A percentile compares a stretch with the other conserved stretches of the same genome.
Conservation (phyloP, 1,284 basidiomycete genomes). For the Cerioporus squamosus region DNA sequence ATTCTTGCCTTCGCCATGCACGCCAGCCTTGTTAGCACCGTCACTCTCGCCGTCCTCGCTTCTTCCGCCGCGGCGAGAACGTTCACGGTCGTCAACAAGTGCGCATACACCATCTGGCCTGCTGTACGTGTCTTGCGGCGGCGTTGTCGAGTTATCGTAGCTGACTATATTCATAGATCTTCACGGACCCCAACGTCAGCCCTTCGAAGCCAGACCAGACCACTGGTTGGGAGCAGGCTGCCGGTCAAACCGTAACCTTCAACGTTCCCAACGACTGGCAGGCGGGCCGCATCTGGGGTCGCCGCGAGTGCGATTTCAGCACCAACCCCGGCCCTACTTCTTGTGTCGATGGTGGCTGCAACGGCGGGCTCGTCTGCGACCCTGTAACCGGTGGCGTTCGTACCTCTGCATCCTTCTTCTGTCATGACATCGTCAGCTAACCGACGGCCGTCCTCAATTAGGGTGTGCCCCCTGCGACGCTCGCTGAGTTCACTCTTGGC, state of each 20-base stretch:
- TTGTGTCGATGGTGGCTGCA: conserved; percentile 50
- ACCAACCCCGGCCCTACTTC: conserved; percentile 43
- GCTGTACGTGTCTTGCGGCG: conserved; percentile 27
- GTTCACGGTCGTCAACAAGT: conserved; percentile 22
- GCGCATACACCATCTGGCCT: conserved; percentile 29
- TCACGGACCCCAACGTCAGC: conserved; percentile 21
- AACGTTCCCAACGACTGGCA: conserved; percentile 42
- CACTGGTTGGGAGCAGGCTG: conserved; percentile 34
- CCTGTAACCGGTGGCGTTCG: conserved; percentile 38
- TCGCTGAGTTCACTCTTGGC: conserved; percentile 47
- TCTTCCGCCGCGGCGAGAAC: conserved; percentile 15
- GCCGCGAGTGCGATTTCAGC: conserved; percentile 48
- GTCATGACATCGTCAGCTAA: too few relatives aligned
- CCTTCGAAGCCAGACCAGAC: too few relatives aligned
- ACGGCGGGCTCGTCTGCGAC: conserved; percentile 50
- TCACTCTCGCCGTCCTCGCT: conserved; percentile 16
- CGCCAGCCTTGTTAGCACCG: conserved; percentile 6
- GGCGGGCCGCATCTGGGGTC: conserved; percentile 47
- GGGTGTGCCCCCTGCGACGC: conserved; percentile 39
- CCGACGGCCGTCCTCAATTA: conserved; percentile 4
- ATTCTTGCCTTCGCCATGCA: conserved; percentile 11
- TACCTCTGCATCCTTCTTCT: not conserved
- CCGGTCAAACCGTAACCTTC: conserved; percentile 37
- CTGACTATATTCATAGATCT: conserved; percentile 26
- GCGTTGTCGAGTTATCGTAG: not conserved